A percentile compares a stretch with the other conserved stretches of the same genome.
Evolutionary conservation across 1,284 basidiomycete species (phyloP).

Genomic region (Macrocybe sp.): DNA sequence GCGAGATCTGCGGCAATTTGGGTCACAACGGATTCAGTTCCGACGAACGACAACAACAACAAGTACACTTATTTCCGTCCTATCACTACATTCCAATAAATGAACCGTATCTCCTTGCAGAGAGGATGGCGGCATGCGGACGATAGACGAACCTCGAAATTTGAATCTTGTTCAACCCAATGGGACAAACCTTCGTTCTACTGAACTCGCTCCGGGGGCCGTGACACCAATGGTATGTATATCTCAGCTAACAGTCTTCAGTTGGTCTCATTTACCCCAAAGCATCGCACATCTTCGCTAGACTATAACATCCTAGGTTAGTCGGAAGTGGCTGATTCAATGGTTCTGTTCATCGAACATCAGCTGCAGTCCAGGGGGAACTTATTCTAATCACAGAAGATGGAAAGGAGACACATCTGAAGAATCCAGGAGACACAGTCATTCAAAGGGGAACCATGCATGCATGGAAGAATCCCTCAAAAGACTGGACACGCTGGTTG

Average conservation of each 20-base stretch:
- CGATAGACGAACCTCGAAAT: constrained; percentile 31
- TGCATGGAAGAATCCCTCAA: constrained; percentile 56
- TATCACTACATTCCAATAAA: neutral
- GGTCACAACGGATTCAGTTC: constrained; percentile 42
- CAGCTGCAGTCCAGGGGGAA: constrained; percentile 45
- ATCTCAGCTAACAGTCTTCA: neutral
- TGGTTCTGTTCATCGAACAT: neutral
- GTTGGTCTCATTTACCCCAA: constrained; percentile 5
- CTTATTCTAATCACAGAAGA: constrained; percentile 52
- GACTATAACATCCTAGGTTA: constrained; percentile 59
- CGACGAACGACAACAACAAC: constrained; percentile 52
- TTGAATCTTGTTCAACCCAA: constrained; percentile 40
- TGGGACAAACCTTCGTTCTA: constrained; percentile 47
- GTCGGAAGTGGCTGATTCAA: constrained; percentile 12
- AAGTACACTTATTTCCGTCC: constrained; percentile 21
- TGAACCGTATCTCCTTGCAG: constrained; percentile 23
- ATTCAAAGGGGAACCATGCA: constrained; percentile 57
- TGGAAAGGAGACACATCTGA: constrained; percentile 47
- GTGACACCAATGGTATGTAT: constrained; percentile 43
- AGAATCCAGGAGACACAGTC: constrained; percentile 51
- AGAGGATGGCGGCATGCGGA: constrained; percentile 44
- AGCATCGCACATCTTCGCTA: constrained; percentile 48
- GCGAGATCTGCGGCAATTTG: constrained; percentile 36
- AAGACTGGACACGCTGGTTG: constrained; percentile 47
- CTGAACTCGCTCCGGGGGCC: constrained; percentile 53